phyloP scores from a whole-genome alignment of 129 eudicot genomes.

The Flaveria sonorensis region DNA sequence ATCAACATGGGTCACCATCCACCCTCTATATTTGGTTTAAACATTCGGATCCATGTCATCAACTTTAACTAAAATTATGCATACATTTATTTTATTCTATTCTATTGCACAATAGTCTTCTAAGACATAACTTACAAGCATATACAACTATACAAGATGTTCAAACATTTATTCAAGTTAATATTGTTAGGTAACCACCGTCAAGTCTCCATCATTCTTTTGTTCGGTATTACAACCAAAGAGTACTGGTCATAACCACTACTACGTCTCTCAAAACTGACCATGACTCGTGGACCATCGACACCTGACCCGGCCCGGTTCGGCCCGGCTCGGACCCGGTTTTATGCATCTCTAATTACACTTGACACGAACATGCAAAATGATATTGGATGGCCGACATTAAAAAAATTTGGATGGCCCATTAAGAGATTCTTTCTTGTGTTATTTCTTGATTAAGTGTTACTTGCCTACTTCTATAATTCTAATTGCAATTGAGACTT shows the following conservation, averaged over 20 bases:
- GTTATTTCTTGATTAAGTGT: constrained; percentile 17
- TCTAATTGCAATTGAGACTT: background rate
- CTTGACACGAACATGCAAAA: background rate
- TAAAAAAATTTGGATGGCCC: constrained; percentile 30
- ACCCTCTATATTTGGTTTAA: too few species aligned
- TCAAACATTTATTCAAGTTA: background rate
- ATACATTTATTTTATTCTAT: background rate
- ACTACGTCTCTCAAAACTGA: background rate
- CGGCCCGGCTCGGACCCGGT: background rate
- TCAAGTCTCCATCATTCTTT: background rate
- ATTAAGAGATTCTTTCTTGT: constrained; percentile 22
- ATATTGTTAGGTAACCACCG: background rate
- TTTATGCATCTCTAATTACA: background rate
- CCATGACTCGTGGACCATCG: background rate
- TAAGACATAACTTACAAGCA: background rate
- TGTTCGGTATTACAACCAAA: background rate
- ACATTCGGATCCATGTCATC: too few species aligned
- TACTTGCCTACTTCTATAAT: constrained; percentile 16
- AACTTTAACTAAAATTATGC: too few species aligned
- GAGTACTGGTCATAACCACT: constrained; percentile 6
- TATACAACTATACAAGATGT: background rate
- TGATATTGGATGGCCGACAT: constrained; percentile 38
- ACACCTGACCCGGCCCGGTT: background rate
- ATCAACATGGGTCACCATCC: too few species aligned
- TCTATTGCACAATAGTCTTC: background rate